These are phyloP conservation scores for Metschnikowia lachancei DNA, from an alignment of 805 yeast species.

Conservation along the genomic window DNA sequence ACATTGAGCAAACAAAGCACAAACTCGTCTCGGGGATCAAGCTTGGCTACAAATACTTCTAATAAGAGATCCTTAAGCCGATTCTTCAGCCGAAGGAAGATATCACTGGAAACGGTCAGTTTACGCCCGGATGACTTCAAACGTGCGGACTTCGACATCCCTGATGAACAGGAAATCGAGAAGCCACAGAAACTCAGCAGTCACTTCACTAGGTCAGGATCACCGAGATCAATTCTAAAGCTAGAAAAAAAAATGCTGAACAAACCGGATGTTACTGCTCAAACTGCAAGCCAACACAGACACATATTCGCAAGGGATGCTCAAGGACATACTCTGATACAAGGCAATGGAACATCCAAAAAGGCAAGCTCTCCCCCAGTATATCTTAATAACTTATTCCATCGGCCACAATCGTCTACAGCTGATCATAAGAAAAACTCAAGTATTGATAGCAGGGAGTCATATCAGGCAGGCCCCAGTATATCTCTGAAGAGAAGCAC, in stretches of 20 bases:
- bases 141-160: background rate
- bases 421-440: background rate
- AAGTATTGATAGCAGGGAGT: background rate
- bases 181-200: background rate
- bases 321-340: background rate
- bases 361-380: background rate
- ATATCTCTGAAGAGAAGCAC: conserved; percentile 1
- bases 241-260: background rate
- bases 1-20: conserved; percentile 15
- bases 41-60: conserved; percentile 8
- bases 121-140: background rate
- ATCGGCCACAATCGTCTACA: background rate
- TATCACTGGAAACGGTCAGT: conserved; percentile 1
- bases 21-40: conserved; percentile 12
- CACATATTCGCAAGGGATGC: background rate
- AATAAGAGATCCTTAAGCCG: conserved; percentile 6
- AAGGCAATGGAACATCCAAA: background rate
- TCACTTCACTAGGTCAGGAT: conserved; percentile 6
- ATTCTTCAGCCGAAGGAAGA: conserved; percentile 10
- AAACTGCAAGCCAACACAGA: background rate
- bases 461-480: background rate
- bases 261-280: background rate
- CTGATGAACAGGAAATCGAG: background rate
- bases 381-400: conserved; percentile 1
- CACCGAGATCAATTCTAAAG: conserved; percentile 8